Base-by-base conservation (phyloP, 805 yeast genomes). In the Nakazawaea pomicola region DNA sequence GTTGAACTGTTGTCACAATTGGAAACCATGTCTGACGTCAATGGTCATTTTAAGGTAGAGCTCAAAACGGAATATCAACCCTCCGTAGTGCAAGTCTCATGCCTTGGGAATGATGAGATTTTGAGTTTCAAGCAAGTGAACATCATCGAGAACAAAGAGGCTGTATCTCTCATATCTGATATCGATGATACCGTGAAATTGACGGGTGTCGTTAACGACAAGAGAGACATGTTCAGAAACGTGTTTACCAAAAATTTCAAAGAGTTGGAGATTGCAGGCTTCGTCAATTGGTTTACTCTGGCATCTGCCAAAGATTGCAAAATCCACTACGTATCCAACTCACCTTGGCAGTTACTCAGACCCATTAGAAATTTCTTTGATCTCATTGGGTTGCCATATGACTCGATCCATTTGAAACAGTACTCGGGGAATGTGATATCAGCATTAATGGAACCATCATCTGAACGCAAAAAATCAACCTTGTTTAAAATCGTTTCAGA, bases 111-210 rank as follows among this genome's bases (percentile, higher is more conserved):
- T 45, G 74, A 76, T 17, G 60, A 70, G 10, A 64, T 77, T 6
- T 64, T 70, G 40, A 60, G 67, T 3, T 67, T 72, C 38, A 68
- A 70, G 41, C 74, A 74, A 20, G 58, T 72, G 1, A 60, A 66
- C 38, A 51, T 70, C 24, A 65, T 78, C 10, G 60, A 65, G 3
- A 19, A 46, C 7, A 47, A 55, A n/a, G 45, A 45, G 1, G 50
- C 54, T 0, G 64, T 81, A 17, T 86, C 85, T 10, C 59, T 93
- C 2, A 89, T 93, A 17, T 80, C 90, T 52, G 99, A 93, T 58
- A 81, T 93, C 31, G 99, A 93, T 57, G 99, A 93, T 56, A 93
- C 99, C 0, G 80, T 91, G 27, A 84, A 93, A 53, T 68, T 77
- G 31, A 89, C 99, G 0, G 98, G 98, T 2, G 91, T 93, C 1